Conservation (phyloP, 108 stramenopile genomes). For the Poteriospumella lacustris region DNA sequence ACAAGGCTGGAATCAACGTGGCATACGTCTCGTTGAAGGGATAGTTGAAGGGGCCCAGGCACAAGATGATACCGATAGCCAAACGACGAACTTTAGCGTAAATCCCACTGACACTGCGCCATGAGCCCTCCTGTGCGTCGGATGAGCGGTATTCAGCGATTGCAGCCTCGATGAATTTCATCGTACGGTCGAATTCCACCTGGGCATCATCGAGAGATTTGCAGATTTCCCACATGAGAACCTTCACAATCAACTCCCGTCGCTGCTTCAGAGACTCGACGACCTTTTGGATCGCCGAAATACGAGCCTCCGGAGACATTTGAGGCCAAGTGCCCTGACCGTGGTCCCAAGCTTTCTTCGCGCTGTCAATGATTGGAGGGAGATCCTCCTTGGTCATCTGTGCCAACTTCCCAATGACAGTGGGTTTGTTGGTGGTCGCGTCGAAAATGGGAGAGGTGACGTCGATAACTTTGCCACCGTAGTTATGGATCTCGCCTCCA, state of each 20-base stretch:
- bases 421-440: not conserved
- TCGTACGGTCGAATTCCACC: slow-evolving; percentile 77
- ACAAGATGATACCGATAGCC: slow-evolving; percentile 70
- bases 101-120: slow-evolving; percentile 53
- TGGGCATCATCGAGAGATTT: slow-evolving; percentile 74
- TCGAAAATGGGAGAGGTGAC: slow-evolving; percentile 12
- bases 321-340: slow-evolving; percentile 65
- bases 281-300: slow-evolving; percentile 55
- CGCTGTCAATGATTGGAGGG: not conserved
- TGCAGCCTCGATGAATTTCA: slow-evolving; percentile 58
- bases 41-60: slow-evolving; percentile 80
- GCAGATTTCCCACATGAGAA: slow-evolving; percentile 82
- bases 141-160: slow-evolving; percentile 31
- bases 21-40: slow-evolving; percentile 82
- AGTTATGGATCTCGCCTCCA: not conserved
- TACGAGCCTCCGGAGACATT: slow-evolving; percentile 59
- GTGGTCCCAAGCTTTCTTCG: slow-evolving; percentile 1
- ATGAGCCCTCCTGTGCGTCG: not conserved
- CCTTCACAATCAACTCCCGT: slow-evolving; percentile 64
- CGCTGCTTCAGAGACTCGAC: slow-evolving; percentile 45
- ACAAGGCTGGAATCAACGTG: slow-evolving; percentile 71
- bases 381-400: not conserved
- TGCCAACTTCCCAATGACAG: not conserved
- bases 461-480: not conserved
- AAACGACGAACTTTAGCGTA: slow-evolving; percentile 58